Base-by-base conservation (phyloP, 2,329 filamentous ascomycete genomes). In the Aureobasidium lini region DNA sequence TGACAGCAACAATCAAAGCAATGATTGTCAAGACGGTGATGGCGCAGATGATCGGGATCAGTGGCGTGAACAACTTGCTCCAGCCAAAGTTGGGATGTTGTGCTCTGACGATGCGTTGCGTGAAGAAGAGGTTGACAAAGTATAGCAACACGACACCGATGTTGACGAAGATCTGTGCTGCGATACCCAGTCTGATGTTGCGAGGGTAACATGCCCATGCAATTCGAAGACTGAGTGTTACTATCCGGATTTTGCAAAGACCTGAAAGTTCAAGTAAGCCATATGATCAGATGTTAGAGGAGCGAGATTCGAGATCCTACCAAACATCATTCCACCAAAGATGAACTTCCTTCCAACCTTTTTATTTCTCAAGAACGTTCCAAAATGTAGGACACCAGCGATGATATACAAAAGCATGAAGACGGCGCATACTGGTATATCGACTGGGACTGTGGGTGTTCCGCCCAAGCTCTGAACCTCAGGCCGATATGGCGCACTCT, bases 111-210 rank as follows among this genome's bases (percentile, higher is more conserved):
- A 95, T 79, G 47, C 90, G 84, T 72, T 90, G 88, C 0, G 86
- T 75, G 68, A 92, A 89, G 67, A 94, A 75, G 43, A 95, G 74
- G 73, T 95, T 94, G 72, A 90, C 76, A 66, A 93, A 74, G 72
- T 89, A 93, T 29, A 95, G 76, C 7, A 95, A 72, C 36, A 95
- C 70, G 15, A 91, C 84, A 43, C 89, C 90, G 0, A 87, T 85
- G 46, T 85, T 83, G 60, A 89, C 82, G 66, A 94, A 85, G 67
- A 94, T 81, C 64, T 79, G 78, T 3, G 88, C 83, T 0, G 81
- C 81, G 50, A 84, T 81, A 2, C 76, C 79, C 4, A 85, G 67
- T 9, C 66, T 68, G 36, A 80, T 66, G 62, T 81, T 79, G 32
- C 44, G 61, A 6, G 64, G 66, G 50, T 72, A 66, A 34, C 67